Base-by-base conservation (phyloP, 1,284 basidiomycete genomes). In the Trichosporon inkin region DNA sequence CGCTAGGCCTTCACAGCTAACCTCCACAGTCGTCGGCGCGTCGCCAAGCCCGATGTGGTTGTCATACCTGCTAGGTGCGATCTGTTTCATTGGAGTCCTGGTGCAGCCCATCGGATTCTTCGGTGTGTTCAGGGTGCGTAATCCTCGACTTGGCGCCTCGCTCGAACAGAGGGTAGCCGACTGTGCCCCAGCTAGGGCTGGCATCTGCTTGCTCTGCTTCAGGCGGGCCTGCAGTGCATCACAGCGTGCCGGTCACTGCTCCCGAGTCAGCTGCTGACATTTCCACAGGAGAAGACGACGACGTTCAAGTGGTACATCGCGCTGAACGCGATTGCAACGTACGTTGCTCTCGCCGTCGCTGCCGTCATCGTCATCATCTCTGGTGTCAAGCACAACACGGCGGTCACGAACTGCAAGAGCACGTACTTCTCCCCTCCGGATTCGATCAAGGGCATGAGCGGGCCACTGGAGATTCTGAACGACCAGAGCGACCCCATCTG, bases 41-140 rank as follows among this genome's bases (percentile, higher is more conserved):
- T 88, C 49, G 84, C 85, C 11, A 87, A 88, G 1, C 89, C 90
- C 1, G 83, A 83, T 1, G 87, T 86, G 69, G 86, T 88, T 0
- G 81, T 49, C 84, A n/a, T 84, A 81, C 80, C 80, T 95, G 57
- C 82, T 95, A 56, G 90, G 84, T 2, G 82, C 85, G 13, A 74
- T 90, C 28, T 89, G 87, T 68, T 89, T 91, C 74, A 80, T 86
- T 53, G 86, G 83, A 20, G 86, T 86, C 59, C 85, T 79, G 4
- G 64, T 88, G 13, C 93, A 95, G 74, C 66, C 89, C 0, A 71
- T 94, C 11, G 93, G 92, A 1, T 88, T 92, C 75, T 75, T 92
- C 54, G 90, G 88, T 58, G 91, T 94, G 39, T 83, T 84, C 58
- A 82, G 83, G 80, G 90, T 88, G 68, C 58, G 84, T 77, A 19